These are phyloP conservation scores for Kluyveromyces lactis DNA, from an alignment of 805 yeast species.

Conservation along the genomic window DNA sequence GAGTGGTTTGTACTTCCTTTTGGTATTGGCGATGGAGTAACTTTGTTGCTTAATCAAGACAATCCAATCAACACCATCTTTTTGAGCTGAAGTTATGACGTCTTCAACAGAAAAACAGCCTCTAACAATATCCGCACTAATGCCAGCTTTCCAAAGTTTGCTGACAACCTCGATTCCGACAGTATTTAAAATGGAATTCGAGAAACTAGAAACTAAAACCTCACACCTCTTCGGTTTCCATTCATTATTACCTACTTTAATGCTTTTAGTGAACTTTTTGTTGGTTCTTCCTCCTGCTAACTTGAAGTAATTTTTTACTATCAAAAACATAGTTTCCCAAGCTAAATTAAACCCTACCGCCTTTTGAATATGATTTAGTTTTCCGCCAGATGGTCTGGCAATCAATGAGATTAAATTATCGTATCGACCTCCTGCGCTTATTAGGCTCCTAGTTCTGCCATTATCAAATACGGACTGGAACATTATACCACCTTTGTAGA, in stretches of 20 bases:
- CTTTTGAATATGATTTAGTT: constrained; percentile 31
- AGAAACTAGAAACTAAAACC: constrained; percentile 67
- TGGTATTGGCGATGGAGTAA: constrained; percentile 24
- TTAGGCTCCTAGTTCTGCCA: constrained; percentile 36
- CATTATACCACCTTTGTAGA: constrained; percentile 77
- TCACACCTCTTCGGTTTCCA: constrained; percentile 67
- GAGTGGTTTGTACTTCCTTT: constrained; percentile 65
- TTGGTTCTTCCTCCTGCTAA: constrained; percentile 25
- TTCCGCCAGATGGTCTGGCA: constrained; percentile 44
- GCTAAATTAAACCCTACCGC: constrained; percentile 89
- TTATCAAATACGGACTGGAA: constrained; percentile 76
- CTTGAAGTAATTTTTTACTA: constrained; percentile 42
- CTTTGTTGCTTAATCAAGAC: constrained; percentile 66
- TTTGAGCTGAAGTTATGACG: constrained; percentile 49
- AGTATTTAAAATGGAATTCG: constrained; percentile 45
- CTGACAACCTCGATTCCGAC: constrained; percentile 57
- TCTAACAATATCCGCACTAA: constrained; percentile 64
- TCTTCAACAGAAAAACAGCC: constrained; percentile 52
- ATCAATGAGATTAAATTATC: constrained; percentile 63
- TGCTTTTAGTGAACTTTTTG: constrained; percentile 29
- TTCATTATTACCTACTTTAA: constrained; percentile 31
- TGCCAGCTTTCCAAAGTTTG: constrained; percentile 66
- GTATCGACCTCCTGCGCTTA: constrained; percentile 94
- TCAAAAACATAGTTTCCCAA: constrained; percentile 52
- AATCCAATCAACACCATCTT: constrained; percentile 69